Conservation (phyloP, 2,329 filamentous ascomycete species). For the Neofusicoccum sp. region DNA sequence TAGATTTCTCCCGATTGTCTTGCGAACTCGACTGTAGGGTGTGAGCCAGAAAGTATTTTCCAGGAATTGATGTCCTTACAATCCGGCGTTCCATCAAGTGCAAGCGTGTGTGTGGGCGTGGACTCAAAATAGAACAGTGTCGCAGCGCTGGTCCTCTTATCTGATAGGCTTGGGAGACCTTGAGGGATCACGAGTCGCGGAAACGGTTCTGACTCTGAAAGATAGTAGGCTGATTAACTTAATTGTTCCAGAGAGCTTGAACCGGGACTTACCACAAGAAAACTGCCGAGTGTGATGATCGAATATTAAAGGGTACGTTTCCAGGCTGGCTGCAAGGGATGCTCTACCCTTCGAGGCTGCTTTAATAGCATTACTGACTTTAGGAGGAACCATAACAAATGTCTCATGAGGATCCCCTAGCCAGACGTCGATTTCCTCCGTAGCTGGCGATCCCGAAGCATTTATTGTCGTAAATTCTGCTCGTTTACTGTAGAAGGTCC, state of each 20-base stretch:
- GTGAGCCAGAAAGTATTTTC: not conserved
- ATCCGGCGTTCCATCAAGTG: constrained; percentile 3
- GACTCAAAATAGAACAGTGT: not conserved
- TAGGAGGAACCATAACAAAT: not conserved
- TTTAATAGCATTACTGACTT: not conserved
- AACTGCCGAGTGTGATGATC: not conserved
- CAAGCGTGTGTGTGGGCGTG: not conserved
- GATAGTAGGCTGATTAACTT: too few species aligned
- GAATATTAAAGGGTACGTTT: not conserved
- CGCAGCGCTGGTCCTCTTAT: not conserved
- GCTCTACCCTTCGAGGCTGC: not conserved
- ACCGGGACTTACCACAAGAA: not conserved
- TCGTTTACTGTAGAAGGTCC: not conserved
- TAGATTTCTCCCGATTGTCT: not conserved
- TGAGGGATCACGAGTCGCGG: not conserved
- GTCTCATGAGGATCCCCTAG: not conserved
- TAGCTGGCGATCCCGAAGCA: not conserved
- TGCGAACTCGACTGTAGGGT: not conserved
- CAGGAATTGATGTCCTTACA: not conserved
- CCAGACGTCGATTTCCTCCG: not conserved
- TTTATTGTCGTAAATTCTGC: not conserved
- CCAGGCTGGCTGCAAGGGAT: not conserved
- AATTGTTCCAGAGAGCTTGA: too few species aligned
- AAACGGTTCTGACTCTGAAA: not conserved
- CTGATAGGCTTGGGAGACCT: not conserved